Percentiles rank a stretch among this genome's conserved stretches.
phyloP scores from a whole-genome alignment of 345 rosid species.

The Firmiana major region DNA sequence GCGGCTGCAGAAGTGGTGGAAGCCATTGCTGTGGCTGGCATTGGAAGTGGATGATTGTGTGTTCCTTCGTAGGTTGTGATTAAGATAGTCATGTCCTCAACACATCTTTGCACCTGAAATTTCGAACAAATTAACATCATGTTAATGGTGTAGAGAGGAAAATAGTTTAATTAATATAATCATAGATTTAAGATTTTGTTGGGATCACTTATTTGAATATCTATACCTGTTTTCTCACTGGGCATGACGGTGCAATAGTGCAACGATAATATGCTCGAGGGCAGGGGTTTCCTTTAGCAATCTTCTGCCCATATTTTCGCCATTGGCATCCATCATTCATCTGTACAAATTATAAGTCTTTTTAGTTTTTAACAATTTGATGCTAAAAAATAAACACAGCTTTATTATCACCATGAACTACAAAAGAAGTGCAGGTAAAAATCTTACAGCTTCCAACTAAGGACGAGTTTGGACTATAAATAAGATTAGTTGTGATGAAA shows the following conservation, averaged over 20 bases:
- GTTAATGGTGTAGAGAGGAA: not conserved
- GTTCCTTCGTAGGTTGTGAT: slow-evolving; percentile 91
- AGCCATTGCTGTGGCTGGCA: slow-evolving; percentile 91
- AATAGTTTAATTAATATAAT: not conserved
- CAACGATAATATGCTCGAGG: slow-evolving; percentile 97
- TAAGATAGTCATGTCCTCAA: slow-evolving; percentile 75
- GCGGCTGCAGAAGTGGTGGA: slow-evolving; percentile 95
- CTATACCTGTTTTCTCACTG: slow-evolving; percentile 84
- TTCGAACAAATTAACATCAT: not conserved
- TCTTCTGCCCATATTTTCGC: slow-evolving; percentile 96
- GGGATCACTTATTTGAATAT: not conserved
- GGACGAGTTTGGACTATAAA: too few relatives aligned
- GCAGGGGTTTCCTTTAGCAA: slow-evolving; percentile 92
- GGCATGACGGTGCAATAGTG: slow-evolving; percentile 75
- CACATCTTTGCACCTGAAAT: slow-evolving; percentile 82
- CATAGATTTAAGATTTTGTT: not conserved
- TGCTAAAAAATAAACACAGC: not conserved
- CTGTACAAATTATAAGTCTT: slow-evolving; percentile 22
- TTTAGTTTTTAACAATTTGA: not conserved
- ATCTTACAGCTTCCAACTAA: too few relatives aligned
- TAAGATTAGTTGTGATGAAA: too few relatives aligned
- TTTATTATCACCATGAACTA: not conserved
- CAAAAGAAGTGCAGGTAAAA: not conserved
- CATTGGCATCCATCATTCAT: slow-evolving; percentile 97
- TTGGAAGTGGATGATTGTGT: slow-evolving; percentile 88